A percentile compares a stretch with the other conserved stretches of the same genome.
Conservation (phyloP, 1,284 basidiomycete species). For the Fomitopsis betulina region DNA sequence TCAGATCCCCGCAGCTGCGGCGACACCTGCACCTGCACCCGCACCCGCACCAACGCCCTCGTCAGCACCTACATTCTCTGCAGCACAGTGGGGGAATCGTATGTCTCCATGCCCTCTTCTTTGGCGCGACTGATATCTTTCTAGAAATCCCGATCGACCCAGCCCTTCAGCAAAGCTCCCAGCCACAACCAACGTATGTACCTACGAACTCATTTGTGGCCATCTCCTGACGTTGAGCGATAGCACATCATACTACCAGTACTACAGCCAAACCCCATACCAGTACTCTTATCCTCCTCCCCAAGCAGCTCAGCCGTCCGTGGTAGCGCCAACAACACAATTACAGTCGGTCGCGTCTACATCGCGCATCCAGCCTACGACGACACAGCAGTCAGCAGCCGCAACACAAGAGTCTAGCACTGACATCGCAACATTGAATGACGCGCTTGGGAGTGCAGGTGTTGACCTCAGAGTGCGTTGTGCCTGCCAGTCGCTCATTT, state of each 20-base stretch:
- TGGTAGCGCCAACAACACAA: conserved; percentile 19
- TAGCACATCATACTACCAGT: conserved; percentile 46
- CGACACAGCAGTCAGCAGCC: conserved; percentile 15
- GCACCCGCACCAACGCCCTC: conserved; percentile 8
- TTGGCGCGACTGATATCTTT: conserved; percentile 1
- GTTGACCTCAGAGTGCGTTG: conserved; percentile 68
- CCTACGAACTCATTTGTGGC: not conserved
- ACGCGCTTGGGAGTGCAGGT: conserved; percentile 78
- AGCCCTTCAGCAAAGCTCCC: conserved; percentile 57
- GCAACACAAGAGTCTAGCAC: conserved; percentile 41
- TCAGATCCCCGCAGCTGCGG: conserved; percentile 18
- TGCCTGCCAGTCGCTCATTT: not conserved
- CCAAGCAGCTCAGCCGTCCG: conserved; percentile 22
- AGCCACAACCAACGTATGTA: conserved; percentile 30
- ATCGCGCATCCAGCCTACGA: conserved; percentile 2
- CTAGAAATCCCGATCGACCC: conserved; percentile 66
- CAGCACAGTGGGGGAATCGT: conserved; percentile 42
- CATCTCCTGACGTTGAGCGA: conserved; percentile 9
- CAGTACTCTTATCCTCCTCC: conserved; percentile 44
- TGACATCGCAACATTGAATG: conserved; percentile 73
- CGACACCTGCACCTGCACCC: conserved; percentile 11
- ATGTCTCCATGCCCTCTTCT: conserved; percentile 19
- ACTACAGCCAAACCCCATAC: conserved; percentile 48
- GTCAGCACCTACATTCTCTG: conserved; percentile 27
- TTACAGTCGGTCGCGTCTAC: conserved; percentile 18